These are phyloP conservation scores for Blastobotrys petasosporus DNA, from an alignment of 1,139 yeast species.

Conservation along the genomic window DNA sequence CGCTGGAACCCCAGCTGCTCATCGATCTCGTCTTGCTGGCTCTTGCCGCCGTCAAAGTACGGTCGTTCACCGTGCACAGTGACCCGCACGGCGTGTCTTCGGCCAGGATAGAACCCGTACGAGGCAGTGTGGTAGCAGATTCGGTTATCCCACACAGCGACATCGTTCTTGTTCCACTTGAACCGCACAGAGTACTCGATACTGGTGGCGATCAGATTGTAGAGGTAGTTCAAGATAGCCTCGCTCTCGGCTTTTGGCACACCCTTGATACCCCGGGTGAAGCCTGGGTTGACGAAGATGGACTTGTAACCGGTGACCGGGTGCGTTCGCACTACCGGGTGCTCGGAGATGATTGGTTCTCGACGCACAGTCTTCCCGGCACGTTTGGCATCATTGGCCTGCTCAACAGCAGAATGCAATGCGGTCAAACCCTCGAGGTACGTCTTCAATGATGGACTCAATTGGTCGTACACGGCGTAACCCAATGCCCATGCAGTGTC, in stretches of 20 bases:
- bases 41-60: constrained; percentile 25
- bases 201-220: constrained; percentile 45
- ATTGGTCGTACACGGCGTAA: constrained; percentile 60
- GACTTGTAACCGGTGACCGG: constrained; percentile 62
- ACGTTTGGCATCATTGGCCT: constrained; percentile 50
- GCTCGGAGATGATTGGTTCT: constrained; percentile 51
- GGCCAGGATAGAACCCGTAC: constrained; percentile 36
- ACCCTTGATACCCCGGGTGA: constrained; percentile 57
- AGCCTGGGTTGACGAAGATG: constrained; percentile 54
- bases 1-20: constrained; percentile 18
- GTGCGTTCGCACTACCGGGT: constrained; percentile 63
- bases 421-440: constrained; percentile 55
- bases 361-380: constrained; percentile 62
- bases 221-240: constrained; percentile 48
- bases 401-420: constrained; percentile 62
- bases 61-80: constrained; percentile 55
- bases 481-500: constrained; percentile 67
- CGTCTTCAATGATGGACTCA: constrained; percentile 55
- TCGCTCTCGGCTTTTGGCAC: constrained; percentile 60
- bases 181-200: constrained; percentile 54
- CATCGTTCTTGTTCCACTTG: constrained; percentile 53
- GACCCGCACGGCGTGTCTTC: constrained; percentile 63
- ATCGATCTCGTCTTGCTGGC: constrained; percentile 27
- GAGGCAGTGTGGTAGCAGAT: constrained; percentile 55
- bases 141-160: constrained; percentile 72